Conservation (phyloP, 345 rosid genomes). For the Trapa incisa region DNA sequence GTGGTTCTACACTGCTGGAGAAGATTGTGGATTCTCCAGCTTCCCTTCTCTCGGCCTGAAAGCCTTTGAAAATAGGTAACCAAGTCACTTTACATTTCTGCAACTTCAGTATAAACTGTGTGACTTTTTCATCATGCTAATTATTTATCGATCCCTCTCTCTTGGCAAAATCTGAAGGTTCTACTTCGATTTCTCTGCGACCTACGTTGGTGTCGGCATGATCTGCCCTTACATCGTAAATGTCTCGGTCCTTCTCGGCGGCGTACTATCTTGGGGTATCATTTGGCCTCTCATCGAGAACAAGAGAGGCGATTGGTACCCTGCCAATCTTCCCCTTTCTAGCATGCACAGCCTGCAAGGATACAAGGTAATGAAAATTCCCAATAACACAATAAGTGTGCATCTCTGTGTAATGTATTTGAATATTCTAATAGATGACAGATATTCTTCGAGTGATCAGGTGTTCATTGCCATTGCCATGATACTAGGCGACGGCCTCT, state of each 20-base stretch:
- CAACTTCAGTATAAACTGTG: background rate
- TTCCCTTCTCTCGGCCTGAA: slow-evolving; percentile 17
- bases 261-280: slow-evolving; percentile 79
- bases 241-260: slow-evolving; percentile 80
- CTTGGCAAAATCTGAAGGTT: slow-evolving; percentile 9
- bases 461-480: slow-evolving; percentile 69
- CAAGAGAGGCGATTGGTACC: slow-evolving; percentile 72
- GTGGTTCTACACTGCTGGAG: slow-evolving; percentile 19
- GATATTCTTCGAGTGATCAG: slow-evolving; percentile 15
- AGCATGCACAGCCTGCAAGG: slow-evolving; percentile 55
- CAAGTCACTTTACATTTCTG: background rate
- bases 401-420: too few species aligned
- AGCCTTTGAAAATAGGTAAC: slow-evolving; percentile 10
- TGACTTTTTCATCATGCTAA: background rate
- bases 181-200: slow-evolving; percentile 17
- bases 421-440: too few species aligned
- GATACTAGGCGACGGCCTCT: slow-evolving; percentile 80
- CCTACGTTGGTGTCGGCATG: slow-evolving; percentile 27
- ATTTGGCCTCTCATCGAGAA: slow-evolving; percentile 80
- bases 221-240: slow-evolving; percentile 89
- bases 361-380: slow-evolving; percentile 34
- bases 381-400: background rate
- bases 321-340: slow-evolving; percentile 20
- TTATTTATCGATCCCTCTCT: background rate
- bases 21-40: slow-evolving; percentile 8